Evolutionary conservation across 2,329 filamentous ascomycete genomes (phyloP).

Genomic region (Aureobasidium pullulans): DNA sequence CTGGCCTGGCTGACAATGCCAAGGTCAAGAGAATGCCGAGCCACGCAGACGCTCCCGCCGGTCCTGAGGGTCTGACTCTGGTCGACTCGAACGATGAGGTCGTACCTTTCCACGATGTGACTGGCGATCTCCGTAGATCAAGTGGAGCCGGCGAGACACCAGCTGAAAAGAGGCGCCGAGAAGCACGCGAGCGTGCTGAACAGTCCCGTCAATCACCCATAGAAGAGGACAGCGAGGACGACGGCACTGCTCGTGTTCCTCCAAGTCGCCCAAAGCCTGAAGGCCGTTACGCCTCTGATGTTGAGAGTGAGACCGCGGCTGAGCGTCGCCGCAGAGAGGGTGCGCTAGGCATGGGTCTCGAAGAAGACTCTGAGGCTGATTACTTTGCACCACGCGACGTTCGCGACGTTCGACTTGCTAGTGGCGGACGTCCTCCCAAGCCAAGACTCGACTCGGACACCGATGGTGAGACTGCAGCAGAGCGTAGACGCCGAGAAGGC

Average conservation of each 20-base stretch:
- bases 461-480: constrained; percentile 63
- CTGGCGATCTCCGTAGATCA: constrained; percentile 20
- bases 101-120: constrained; percentile 42
- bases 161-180: constrained; percentile 38
- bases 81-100: constrained; percentile 39
- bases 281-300: constrained; percentile 24
- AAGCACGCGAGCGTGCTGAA: constrained; percentile 21
- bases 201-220: constrained; percentile 1
- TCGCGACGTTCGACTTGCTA: neutral
- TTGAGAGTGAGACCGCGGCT: constrained; percentile 60
- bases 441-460: constrained; percentile 25
- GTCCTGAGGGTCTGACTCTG: constrained; percentile 32
- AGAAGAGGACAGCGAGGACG: constrained; percentile 30
- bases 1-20: neutral
- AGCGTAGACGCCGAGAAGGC: constrained; percentile 64
- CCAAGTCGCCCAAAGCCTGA: constrained; percentile 15
- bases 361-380: constrained; percentile 20
- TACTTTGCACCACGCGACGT: constrained; percentile 29
- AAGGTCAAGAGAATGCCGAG: constrained; percentile 14
- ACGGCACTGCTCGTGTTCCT: constrained; percentile 32
- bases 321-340: constrained; percentile 67
- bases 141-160: constrained; percentile 26
- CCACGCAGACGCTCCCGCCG: constrained; percentile 12
- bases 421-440: constrained; percentile 10
- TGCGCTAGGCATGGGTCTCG: constrained; percentile 54